Percentiles rank a stretch among this genome's conserved stretches.
phyloP scores from a whole-genome alignment of 2,329 filamentous ascomycete genomes.

The Ceratocystis albifundus region DNA sequence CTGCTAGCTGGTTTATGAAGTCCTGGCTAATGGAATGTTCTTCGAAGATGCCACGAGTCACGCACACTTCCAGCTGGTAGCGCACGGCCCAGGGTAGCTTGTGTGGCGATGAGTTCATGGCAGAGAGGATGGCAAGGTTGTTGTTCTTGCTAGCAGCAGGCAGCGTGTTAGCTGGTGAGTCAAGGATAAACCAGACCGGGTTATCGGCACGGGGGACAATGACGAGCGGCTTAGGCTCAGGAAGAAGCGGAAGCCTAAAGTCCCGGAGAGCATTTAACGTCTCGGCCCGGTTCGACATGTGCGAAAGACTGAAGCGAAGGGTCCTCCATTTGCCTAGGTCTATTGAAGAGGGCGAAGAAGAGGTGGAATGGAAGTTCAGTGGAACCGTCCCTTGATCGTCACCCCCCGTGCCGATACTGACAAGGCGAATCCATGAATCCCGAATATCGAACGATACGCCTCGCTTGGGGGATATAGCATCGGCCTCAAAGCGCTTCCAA shows the following conservation, averaged over 20 bases:
- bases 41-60: slow-evolving; percentile 66
- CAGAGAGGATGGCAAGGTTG: slow-evolving; percentile 15
- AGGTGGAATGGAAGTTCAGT: slow-evolving; percentile 33
- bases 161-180: background rate
- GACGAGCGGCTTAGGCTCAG: slow-evolving; percentile 5
- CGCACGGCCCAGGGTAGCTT: slow-evolving; percentile 57
- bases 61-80: slow-evolving; percentile 86
- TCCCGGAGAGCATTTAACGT: slow-evolving; percentile 51
- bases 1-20: slow-evolving; percentile 54
- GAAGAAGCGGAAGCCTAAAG: slow-evolving; percentile 43
- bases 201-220: slow-evolving; percentile 4
- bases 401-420: slow-evolving; percentile 31
- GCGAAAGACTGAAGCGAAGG: slow-evolving; percentile 38
- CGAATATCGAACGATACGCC: slow-evolving; percentile 30
- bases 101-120: slow-evolving; percentile 4
- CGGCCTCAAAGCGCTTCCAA: slow-evolving; percentile 30
- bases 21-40: slow-evolving; percentile 59
- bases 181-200: slow-evolving; percentile 14
- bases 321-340: slow-evolving; percentile 49
- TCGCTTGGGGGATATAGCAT: background rate
- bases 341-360: slow-evolving; percentile 32
- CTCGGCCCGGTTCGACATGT: slow-evolving; percentile 26
- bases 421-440: slow-evolving; percentile 41
- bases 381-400: slow-evolving; percentile 26
- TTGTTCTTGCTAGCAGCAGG: slow-evolving; percentile 6